Base-by-base conservation (phyloP, 1,284 basidiomycete species). In the Naganishia sp. region DNA sequence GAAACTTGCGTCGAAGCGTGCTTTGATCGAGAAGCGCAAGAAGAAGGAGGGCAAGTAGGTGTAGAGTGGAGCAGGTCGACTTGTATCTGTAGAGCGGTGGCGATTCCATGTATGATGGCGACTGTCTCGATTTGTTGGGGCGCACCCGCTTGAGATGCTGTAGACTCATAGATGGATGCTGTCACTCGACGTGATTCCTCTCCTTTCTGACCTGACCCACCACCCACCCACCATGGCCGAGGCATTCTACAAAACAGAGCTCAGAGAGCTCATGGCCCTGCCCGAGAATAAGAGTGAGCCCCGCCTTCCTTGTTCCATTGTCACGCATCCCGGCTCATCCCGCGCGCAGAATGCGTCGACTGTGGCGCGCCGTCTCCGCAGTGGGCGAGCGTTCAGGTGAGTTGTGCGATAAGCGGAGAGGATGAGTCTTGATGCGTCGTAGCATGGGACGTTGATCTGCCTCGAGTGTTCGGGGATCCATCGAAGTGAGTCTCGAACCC, bases 401-500 rank as follows among this genome's bases (percentile, higher is more conserved):
- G 79, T 86, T 86, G 35, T 39, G 35, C 13, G 35, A 13, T 88
- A 71, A 70, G 77, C 67, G 54, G 41, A 54, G 28, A 32, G 46
- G 68, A 25, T 70, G 56, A 23, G 9, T 28, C 45, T 35, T 58
- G 63, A 32, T 63, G 25, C 21, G 28, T 71, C 70, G 67, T 72
- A 71, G 68, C 72, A 78, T 62, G 92, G 90, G 62, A 84, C 91
- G 58, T 94, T 94, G 77, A 85, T 96, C 70, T 97, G 94, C 78
- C 83, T 97, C 46, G 81, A 90, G 86, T 96, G 94, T 77, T 92
- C 90, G 18, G 93, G 93, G 32, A 83, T 87, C 45, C 94, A 97
- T 81, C 84, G 94, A 80, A 88, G 90, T 57, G 88, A 69, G 76
- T 63, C 5, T 23, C 25, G 35, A 7, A n/a, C 49, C 3, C 23